A percentile compares a stretch with the other conserved stretches of the same genome.
These are phyloP conservation scores for Lineolata rhizophorae DNA, from an alignment of 495 filamentous ascomycete genomes.

Conservation along the genomic window DNA sequence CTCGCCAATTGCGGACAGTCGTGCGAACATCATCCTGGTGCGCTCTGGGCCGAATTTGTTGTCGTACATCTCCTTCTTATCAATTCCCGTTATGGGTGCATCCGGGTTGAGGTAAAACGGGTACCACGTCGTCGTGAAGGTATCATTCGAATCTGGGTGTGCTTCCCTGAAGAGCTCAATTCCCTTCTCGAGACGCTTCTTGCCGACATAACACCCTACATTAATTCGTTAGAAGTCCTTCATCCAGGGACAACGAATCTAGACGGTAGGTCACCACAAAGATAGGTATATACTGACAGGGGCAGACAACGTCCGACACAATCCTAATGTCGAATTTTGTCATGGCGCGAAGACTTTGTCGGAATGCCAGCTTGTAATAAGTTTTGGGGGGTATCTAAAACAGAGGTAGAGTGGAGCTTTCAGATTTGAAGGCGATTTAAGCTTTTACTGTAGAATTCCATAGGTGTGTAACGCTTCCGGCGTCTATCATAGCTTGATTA, in stretches of 20 bases:
- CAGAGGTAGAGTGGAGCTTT: too few relatives aligned
- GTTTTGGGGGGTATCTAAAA: too few relatives aligned
- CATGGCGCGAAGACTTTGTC: constrained; percentile 28
- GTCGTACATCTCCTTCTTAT: constrained; percentile 32
- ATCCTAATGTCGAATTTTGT: constrained; percentile 58
- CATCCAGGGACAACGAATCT: too few relatives aligned
- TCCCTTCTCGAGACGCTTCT: constrained; percentile 45
- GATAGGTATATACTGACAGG: constrained; percentile 29
- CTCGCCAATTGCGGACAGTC: constrained; percentile 34
- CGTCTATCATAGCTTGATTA: too few relatives aligned
- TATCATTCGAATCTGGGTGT: constrained; percentile 38
- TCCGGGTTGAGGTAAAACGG: constrained; percentile 64
- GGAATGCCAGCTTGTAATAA: constrained; percentile 13
- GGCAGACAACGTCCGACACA: constrained; percentile 60
- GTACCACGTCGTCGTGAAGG: constrained; percentile 47
- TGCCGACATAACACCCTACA: constrained; percentile 62
- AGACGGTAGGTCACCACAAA: not conserved
- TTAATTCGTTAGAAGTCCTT: constrained; percentile 1
- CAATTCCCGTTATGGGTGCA: constrained; percentile 29
- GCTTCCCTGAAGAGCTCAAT: constrained; percentile 39
- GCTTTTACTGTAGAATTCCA: too few relatives aligned
- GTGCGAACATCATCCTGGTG: constrained; percentile 28
- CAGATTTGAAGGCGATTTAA: too few relatives aligned
- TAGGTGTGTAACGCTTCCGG: too few relatives aligned
- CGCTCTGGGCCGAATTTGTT: constrained; percentile 38